These are phyloP conservation scores for Tieghemostelium lacteum DNA, from an alignment of 78 protist species.

Conservation along the genomic window DNA sequence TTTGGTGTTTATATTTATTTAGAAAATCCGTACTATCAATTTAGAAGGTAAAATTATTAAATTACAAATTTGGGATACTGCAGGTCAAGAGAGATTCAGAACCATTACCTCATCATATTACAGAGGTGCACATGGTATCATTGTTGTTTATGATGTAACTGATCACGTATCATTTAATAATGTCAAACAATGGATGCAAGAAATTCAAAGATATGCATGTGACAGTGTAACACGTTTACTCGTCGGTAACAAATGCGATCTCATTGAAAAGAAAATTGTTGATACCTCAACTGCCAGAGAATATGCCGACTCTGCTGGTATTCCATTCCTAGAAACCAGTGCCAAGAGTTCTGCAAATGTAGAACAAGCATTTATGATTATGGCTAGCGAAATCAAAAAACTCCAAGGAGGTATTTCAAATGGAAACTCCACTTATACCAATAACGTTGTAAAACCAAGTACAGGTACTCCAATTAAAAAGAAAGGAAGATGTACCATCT, in stretches of 20 bases:
- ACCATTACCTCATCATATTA: constrained; percentile 94
- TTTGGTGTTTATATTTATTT: too few relatives aligned
- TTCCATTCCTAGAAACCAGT: constrained; percentile 98
- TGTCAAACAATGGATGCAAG: constrained; percentile 96
- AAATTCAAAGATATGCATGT: constrained; percentile 92
- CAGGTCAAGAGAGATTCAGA: not conserved
- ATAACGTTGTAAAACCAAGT: constrained; percentile 64
- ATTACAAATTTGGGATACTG: constrained; percentile 80
- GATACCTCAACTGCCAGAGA: constrained; percentile 87
- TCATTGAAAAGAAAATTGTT: constrained; percentile 88
- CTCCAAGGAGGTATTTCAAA: constrained; percentile 67
- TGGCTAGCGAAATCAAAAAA: constrained; percentile 96
- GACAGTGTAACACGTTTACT: constrained; percentile 90
- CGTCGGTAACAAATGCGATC: constrained; percentile 97
- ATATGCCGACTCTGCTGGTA: constrained; percentile 92
- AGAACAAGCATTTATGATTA: constrained; percentile 98
- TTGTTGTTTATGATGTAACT: constrained; percentile 96
- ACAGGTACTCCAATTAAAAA: constrained; percentile 32
- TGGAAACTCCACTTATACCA: constrained; percentile 53
- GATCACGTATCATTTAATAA: constrained; percentile 94
- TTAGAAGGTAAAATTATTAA: constrained; percentile 89
- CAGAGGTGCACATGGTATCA: constrained; percentile 98
- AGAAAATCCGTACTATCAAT: constrained; percentile 93
- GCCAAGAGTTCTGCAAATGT: constrained; percentile 97
- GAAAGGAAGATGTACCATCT: constrained; percentile 25